A percentile compares a stretch with the other conserved stretches of the same genome.
Evolutionary conservation across 768 basidiomycete species (phyloP).

Genomic region (Suillus decipiens): DNA sequence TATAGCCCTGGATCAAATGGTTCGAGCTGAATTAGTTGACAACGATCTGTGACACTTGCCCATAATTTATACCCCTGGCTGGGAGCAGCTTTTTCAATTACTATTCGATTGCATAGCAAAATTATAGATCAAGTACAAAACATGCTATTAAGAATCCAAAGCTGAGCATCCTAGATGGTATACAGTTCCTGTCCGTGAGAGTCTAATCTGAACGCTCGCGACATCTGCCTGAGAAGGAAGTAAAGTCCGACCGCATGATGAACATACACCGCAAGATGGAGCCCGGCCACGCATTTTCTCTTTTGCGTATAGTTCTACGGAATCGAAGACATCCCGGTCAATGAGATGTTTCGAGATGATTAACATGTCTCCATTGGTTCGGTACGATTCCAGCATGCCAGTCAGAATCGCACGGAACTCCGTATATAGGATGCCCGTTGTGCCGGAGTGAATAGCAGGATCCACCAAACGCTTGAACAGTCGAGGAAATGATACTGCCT

Average conservation of each 20-base stretch:
- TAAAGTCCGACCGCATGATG: conserved; percentile 53
- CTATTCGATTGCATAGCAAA: not conserved
- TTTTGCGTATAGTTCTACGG: conserved; percentile 57
- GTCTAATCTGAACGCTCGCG: conserved; percentile 36
- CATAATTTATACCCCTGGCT: not conserved
- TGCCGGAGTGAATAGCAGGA: conserved; percentile 51
- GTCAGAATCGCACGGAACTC: conserved; percentile 91
- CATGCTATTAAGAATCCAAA: conserved; percentile 18
- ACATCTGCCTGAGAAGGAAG: conserved; percentile 26
- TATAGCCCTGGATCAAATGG: conserved; percentile 58
- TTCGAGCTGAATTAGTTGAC: conserved; percentile 45
- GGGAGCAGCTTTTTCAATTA: not conserved
- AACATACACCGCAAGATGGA: conserved; percentile 49
- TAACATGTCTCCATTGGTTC: conserved; percentile 88
- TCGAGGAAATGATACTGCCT: conserved; percentile 84
- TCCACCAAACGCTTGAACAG: conserved; percentile 92
- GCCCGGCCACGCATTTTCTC: conserved; percentile 68
- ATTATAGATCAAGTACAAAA: not conserved
- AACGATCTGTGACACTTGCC: conserved; percentile 19
- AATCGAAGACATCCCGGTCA: conserved; percentile 79
- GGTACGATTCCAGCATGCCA: conserved; percentile 96
- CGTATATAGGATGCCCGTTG: conserved; percentile 71
- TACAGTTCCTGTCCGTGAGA: conserved; percentile 60
- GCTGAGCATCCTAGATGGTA: conserved; percentile 53
- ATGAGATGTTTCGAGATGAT: conserved; percentile 80